Evolutionary conservation across 768 basidiomycete genomes (phyloP), one percentile per base, ranked within the genome.

Genomic region (Pulveroboletus ravenelii): DNA sequence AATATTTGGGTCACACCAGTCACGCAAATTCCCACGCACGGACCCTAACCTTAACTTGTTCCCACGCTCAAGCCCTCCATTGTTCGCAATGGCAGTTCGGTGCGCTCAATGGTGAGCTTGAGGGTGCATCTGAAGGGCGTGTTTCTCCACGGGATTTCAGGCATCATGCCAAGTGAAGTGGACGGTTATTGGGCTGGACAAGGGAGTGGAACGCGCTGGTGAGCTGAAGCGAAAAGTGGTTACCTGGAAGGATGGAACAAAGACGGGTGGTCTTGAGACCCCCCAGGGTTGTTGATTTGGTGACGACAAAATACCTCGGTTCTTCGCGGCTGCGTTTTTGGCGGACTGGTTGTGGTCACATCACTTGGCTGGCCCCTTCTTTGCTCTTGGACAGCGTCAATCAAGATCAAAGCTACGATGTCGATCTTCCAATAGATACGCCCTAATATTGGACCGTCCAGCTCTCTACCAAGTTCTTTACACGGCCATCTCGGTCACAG

Each of bases 31-130:
- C 71, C 60, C 72, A 71, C 74, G 72, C 74, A 74, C 75, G 62
- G 74, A 71, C 74, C 74, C 65, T 71, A 70, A 70, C 69, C 67
- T 69, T 66, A 65, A 56, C 45, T 39, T 27, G 36, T 67, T 66
- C 64, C 58, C 61, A 60, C 71, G 70, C 64, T 62, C 62, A 56
- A 50, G 48, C 49, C 47, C 48, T 52, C 45, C 56, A 55, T 62
- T 64, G 61, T 54, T 40, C 51, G 27, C 44, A 46, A 5, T 45
- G 41, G 48, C 41, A 48, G 20, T 14, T 51, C 42, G 43, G 36
- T 44, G 36, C 34, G 31, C 38, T 51, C 41, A 42, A 45, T 42
- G 48, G 34, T 37, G 36, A 39, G 40, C 48, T 14, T 23, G 38
- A 47, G 49, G 32, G 18, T 13, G 39, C 23, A 45, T 41, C 30